Conservation (phyloP, 2,329 filamentous ascomycete genomes). For the Dothiorella sarmentorum region DNA sequence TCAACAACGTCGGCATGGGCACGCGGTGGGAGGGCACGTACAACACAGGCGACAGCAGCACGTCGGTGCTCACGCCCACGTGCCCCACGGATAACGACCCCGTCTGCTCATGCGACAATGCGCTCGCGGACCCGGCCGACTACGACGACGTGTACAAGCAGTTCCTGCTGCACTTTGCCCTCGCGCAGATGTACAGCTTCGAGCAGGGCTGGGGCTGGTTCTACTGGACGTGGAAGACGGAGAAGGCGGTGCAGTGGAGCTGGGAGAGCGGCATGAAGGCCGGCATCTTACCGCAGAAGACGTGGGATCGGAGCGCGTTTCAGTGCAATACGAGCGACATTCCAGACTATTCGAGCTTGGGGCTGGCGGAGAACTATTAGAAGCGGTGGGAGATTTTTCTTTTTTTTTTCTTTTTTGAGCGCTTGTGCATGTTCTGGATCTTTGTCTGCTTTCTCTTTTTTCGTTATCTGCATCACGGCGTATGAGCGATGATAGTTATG, state of each 20-base stretch:
- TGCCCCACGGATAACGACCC: constrained; percentile 65
- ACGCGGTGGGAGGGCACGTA: constrained; percentile 90
- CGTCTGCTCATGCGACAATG: constrained; percentile 68
- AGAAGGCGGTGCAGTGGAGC: constrained; percentile 84
- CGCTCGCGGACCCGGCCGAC: constrained; percentile 67
- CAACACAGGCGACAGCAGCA: constrained; percentile 60
- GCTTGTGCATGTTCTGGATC: too few species aligned
- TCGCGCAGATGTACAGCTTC: constrained; percentile 94
- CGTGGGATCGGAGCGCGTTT: constrained; percentile 40
- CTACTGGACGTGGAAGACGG: constrained; percentile 98
- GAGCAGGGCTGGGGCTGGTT: constrained; percentile 96
- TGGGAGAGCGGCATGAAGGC: constrained; percentile 75
- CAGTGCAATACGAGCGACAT: constrained; percentile 37
- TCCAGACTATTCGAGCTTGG: constrained; percentile 39
- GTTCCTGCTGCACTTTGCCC: constrained; percentile 84
- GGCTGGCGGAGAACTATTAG: constrained; percentile 48
- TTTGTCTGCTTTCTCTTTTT: too few species aligned
- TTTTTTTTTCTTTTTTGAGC: too few species aligned
- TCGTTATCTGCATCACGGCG: too few species aligned
- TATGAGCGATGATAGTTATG: too few species aligned
- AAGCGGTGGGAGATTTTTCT: too few species aligned
- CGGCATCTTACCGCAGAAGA: constrained; percentile 67
- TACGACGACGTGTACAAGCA: constrained; percentile 76
- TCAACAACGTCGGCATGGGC: constrained; percentile 87
- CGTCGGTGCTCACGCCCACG: constrained; percentile 63